phyloP scores from a whole-genome alignment of 176 grass and related monocot species.

The Puya raimondii region DNA sequence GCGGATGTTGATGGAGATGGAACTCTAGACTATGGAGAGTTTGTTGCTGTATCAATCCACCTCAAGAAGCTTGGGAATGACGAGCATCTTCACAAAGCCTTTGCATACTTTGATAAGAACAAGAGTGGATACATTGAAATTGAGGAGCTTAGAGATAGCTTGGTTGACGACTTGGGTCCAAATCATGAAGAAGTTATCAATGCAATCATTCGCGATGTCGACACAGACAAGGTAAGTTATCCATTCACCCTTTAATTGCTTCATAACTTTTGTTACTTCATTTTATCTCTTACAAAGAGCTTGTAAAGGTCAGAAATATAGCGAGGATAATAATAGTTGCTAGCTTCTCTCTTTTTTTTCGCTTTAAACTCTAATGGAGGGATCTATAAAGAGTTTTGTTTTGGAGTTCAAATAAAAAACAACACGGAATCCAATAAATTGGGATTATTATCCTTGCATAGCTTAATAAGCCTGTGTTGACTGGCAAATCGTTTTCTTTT shows the following conservation, averaged over 20 bases:
- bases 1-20: constrained; percentile 83
- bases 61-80: constrained; percentile 69
- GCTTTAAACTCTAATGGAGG: too few relatives aligned
- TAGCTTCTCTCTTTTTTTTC: too few relatives aligned
- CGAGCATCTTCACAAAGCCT: constrained; percentile 79
- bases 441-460: too few relatives aligned
- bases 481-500: neutral
- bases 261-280: too few relatives aligned
- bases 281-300: too few relatives aligned
- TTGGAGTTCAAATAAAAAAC: too few relatives aligned
- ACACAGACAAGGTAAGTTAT: constrained; percentile 75
- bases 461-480: too few relatives aligned
- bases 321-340: too few relatives aligned
- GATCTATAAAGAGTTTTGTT: too few relatives aligned
- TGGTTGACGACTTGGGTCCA: constrained; percentile 63
- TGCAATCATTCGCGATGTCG: constrained; percentile 75
- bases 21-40: constrained; percentile 67
- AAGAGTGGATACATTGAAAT: constrained; percentile 81
- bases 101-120: constrained; percentile 78
- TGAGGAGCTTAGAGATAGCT: constrained; percentile 50
- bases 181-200: constrained; percentile 80
- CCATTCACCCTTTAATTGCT: neutral
- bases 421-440: too few relatives aligned
- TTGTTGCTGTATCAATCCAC: constrained; percentile 79
- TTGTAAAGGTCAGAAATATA: too few relatives aligned